phyloP scores from a whole-genome alignment of 1,139 yeast species.

The Saccharomycopsis hybrid region DNA sequence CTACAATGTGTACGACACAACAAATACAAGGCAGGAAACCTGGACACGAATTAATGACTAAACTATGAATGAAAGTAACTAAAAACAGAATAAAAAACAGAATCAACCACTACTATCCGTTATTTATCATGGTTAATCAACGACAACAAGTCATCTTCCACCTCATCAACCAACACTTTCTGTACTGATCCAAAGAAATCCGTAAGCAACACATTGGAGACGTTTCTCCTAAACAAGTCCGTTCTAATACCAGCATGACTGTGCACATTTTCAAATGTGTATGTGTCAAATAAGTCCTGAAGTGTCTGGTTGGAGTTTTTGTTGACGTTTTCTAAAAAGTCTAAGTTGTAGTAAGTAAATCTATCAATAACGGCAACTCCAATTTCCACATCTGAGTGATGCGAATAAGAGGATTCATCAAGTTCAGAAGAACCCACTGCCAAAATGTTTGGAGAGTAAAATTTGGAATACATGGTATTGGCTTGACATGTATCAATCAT shows the following conservation, averaged over 20 bases:
- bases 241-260: constrained; percentile 89
- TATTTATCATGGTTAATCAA: constrained; percentile 15
- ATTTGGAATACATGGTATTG: constrained; percentile 90
- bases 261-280: constrained; percentile 79
- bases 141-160: constrained; percentile 38
- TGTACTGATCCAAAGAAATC: constrained; percentile 96
- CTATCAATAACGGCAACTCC: constrained; percentile 98
- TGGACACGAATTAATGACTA: too few species aligned
- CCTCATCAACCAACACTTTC: constrained; percentile 62
- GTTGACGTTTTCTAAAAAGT: constrained; percentile 75
- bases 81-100: not conserved
- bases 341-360: constrained; percentile 87
- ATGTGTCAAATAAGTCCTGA: constrained; percentile 76
- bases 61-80: not conserved
- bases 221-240: constrained; percentile 64
- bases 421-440: constrained; percentile 91
- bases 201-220: constrained; percentile 68
- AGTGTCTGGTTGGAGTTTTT: constrained; percentile 70
- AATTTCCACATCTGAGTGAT: constrained; percentile 89
- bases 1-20: too few species aligned
- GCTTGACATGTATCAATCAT: constrained; percentile 99
- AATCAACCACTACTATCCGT: too few species aligned
- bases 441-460: constrained; percentile 86
- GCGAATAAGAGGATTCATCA: constrained; percentile 90
- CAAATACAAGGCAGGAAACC: too few species aligned